phyloP scores from a whole-genome alignment of 2,329 filamentous ascomycete species.

The Colletotrichum sublineola region DNA sequence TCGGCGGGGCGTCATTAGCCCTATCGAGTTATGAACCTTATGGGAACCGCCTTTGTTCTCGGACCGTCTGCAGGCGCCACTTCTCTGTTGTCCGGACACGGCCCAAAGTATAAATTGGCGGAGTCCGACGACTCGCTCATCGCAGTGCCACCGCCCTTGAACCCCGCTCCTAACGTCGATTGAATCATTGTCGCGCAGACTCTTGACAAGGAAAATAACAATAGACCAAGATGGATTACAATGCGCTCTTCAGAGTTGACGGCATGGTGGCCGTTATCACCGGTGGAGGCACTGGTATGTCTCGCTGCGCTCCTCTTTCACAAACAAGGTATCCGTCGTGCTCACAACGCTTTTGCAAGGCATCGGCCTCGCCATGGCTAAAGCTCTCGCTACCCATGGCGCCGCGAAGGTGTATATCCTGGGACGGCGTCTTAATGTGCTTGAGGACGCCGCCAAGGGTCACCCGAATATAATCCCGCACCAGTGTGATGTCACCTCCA shows the following conservation, averaged over 20 bases:
- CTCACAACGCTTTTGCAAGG: conserved; percentile 52
- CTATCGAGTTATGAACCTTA: background rate
- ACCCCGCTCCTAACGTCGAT: background rate
- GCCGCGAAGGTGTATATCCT: conserved; percentile 56
- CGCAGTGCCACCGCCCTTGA: background rate
- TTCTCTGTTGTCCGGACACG: conserved; percentile 11
- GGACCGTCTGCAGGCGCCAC: background rate
- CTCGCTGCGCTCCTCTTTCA: background rate
- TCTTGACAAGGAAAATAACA: background rate
- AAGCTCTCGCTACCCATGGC: conserved; percentile 45
- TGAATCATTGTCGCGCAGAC: background rate
- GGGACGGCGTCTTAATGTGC: conserved; percentile 53
- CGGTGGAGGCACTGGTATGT: conserved; percentile 69
- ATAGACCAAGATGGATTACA: conserved; percentile 18
- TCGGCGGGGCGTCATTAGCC: background rate
- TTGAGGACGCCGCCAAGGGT: conserved; percentile 45
- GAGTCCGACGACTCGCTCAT: background rate
- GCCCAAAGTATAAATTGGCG: conserved; percentile 17
- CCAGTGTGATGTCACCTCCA: conserved; percentile 57
- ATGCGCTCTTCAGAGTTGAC: conserved; percentile 65
- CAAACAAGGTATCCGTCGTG: background rate
- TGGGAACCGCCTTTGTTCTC: background rate
- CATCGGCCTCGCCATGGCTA: conserved; percentile 65
- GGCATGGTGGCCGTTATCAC: conserved; percentile 72
- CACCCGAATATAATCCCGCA: conserved; percentile 46